Percentiles rank a stretch among this genome's conserved stretches.
Conservation (phyloP, 1,284 basidiomycete genomes). For the Taiwanofungus camphoratus region DNA sequence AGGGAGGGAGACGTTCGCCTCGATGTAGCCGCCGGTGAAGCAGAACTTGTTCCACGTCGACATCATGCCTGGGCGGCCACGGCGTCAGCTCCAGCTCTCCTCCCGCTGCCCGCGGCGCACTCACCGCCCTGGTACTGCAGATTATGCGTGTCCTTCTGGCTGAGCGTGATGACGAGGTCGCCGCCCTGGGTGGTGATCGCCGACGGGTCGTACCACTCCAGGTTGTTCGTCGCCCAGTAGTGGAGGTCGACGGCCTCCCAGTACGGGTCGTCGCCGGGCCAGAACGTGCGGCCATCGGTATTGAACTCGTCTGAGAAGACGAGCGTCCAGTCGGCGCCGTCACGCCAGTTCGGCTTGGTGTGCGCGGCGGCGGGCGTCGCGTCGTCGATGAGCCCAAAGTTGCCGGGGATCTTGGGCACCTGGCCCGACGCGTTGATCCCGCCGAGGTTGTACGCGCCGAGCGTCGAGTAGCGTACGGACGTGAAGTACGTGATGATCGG, state of each 20-base stretch:
- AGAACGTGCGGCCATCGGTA: constrained; percentile 51
- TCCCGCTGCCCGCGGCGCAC: too few relatives aligned
- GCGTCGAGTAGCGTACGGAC: constrained; percentile 18
- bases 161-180: constrained; percentile 52
- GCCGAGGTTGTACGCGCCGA: constrained; percentile 45
- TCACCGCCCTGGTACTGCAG: constrained; percentile 48
- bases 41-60: constrained; percentile 55
- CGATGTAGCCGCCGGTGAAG: constrained; percentile 52
- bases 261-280: constrained; percentile 48
- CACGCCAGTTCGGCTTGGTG: constrained; percentile 33
- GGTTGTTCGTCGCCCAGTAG: constrained; percentile 55
- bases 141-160: constrained; percentile 43
- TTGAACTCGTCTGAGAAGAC: constrained; percentile 73
- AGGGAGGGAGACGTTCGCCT: constrained; percentile 30
- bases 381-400: constrained; percentile 43
- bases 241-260: constrained; percentile 71
- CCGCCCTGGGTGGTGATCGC: constrained; percentile 63
- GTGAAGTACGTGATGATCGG: constrained; percentile 45
- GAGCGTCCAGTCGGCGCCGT: constrained; percentile 39
- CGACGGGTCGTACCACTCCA: constrained; percentile 60
- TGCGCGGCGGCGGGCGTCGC: constrained; percentile 44
- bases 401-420: constrained; percentile 30
- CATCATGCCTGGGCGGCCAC: constrained; percentile 30
- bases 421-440: constrained; percentile 49
- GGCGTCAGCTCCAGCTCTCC: too few relatives aligned